Conservation (phyloP, 2,329 filamentous ascomycete species). For the Penicillium sp. region DNA sequence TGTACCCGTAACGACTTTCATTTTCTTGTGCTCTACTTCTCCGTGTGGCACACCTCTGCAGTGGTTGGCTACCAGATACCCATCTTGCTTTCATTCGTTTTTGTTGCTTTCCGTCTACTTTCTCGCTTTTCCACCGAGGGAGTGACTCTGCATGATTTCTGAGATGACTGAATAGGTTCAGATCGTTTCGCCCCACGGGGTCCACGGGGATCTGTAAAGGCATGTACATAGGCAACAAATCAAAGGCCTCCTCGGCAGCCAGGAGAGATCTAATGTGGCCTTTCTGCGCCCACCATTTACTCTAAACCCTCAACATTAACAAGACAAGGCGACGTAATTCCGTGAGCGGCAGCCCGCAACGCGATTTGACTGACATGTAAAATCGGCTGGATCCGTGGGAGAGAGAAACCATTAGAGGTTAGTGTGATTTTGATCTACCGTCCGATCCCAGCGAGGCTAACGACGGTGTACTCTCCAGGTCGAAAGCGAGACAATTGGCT, state of each 20-base stretch:
- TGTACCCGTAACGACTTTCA: conserved; percentile 17
- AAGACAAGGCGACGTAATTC: neutral
- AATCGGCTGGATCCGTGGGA: conserved; percentile 12
- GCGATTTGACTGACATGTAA: conserved; percentile 3
- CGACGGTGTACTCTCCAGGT: neutral
- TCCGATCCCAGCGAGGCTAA: neutral
- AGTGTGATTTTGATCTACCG: neutral
- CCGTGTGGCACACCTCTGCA: conserved; percentile 19
- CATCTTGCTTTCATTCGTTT: conserved; percentile 14
- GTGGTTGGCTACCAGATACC: conserved; percentile 34
- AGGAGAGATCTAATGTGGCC: neutral
- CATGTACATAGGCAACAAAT: neutral
- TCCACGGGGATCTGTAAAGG: neutral
- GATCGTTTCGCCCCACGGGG: neutral
- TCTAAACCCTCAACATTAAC: neutral
- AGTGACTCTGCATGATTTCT: conserved; percentile 1
- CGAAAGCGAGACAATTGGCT: conserved; percentile 8
- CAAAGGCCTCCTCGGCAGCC: neutral
- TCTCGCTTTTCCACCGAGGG: neutral
- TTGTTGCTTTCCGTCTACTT: conserved; percentile 6
- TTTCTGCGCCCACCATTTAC: neutral
- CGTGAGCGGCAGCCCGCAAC: neutral
- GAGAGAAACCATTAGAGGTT: conserved; percentile 16
- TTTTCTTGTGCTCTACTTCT: conserved; percentile 10
- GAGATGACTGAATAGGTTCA: neutral